Evolutionary conservation across 202 grass and related monocot species (phyloP).

Genomic region (Cymbopogon flexuosus): DNA sequence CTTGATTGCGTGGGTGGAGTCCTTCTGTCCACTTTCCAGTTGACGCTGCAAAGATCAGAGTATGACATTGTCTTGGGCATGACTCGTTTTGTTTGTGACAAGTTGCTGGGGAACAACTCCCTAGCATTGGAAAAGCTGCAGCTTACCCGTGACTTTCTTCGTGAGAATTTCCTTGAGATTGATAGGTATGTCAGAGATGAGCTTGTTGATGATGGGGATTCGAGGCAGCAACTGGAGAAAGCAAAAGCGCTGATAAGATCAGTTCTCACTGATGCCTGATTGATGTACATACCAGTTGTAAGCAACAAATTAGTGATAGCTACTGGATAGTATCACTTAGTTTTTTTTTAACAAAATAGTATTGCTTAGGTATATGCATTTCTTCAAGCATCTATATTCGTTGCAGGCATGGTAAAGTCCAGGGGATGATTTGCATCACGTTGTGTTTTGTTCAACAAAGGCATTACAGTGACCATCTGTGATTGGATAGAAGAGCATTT

Average conservation of each 20-base stretch:
- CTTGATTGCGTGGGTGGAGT: conserved; percentile 53
- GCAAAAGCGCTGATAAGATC: conserved; percentile 53
- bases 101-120: conserved; percentile 40
- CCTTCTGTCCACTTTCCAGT: conserved; percentile 39
- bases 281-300: conserved; percentile 15
- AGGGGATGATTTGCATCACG: not conserved
- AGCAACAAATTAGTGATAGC: not conserved
- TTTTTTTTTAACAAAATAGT: no score
- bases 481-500: not conserved
- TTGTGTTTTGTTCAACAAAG: not conserved
- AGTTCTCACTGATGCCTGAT: conserved; percentile 44
- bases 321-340: not conserved
- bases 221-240: conserved; percentile 52
- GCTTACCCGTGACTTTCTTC: conserved; percentile 39
- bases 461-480: not conserved
- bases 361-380: not conserved
- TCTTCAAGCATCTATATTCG: not conserved
- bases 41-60: conserved; percentile 43
- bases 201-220: conserved; percentile 28
- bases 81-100: conserved; percentile 52
- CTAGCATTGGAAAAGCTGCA: conserved; percentile 37
- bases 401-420: not conserved
- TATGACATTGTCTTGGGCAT: conserved; percentile 52
- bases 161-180: conserved; percentile 45
- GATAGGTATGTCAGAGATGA: conserved; percentile 37